phyloP scores from a whole-genome alignment of 78 protist genomes.

The Pigoraptor vietnamica region DNA sequence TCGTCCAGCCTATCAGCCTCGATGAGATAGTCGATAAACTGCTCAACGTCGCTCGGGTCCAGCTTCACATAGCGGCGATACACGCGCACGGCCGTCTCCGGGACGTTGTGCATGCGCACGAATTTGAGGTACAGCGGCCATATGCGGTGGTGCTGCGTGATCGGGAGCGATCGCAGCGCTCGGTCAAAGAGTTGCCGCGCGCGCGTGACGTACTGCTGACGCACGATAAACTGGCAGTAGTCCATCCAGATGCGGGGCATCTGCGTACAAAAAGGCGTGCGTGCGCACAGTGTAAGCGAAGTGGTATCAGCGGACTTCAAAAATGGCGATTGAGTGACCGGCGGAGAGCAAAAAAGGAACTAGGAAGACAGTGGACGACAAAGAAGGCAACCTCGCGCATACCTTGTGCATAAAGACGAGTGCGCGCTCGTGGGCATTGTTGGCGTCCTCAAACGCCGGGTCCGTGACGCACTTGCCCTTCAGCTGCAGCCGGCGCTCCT shows the following conservation, averaged over 20 bases:
- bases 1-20: conserved; percentile 48
- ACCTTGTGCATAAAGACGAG: conserved; percentile 85
- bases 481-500: not conserved
- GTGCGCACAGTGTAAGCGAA: not conserved
- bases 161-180: conserved; percentile 93
- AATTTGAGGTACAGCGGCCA: conserved; percentile 89
- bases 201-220: conserved; percentile 65
- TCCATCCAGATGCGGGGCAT: conserved; percentile 99
- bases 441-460: conserved; percentile 53
- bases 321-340: not conserved
- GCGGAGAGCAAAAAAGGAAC: not conserved
- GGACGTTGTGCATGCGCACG: conserved; percentile 35
- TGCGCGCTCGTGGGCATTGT: conserved; percentile 74
- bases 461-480: conserved; percentile 30
- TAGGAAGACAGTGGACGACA: not conserved
- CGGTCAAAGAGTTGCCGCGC: conserved; percentile 87
- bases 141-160: conserved; percentile 94
- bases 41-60: conserved; percentile 63
- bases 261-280: too few species aligned
- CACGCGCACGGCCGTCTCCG: conserved; percentile 79
- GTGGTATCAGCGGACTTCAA: not conserved
- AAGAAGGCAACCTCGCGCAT: not conserved
- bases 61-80: conserved; percentile 78
- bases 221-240: conserved; percentile 65
- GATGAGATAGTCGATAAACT: conserved; percentile 78